Percentiles rank a stretch among this genome's conserved stretches.
These are phyloP conservation scores for Yamadazyma jaroonii DNA, from an alignment of 1,139 yeast genomes.

Conservation along the genomic window DNA sequence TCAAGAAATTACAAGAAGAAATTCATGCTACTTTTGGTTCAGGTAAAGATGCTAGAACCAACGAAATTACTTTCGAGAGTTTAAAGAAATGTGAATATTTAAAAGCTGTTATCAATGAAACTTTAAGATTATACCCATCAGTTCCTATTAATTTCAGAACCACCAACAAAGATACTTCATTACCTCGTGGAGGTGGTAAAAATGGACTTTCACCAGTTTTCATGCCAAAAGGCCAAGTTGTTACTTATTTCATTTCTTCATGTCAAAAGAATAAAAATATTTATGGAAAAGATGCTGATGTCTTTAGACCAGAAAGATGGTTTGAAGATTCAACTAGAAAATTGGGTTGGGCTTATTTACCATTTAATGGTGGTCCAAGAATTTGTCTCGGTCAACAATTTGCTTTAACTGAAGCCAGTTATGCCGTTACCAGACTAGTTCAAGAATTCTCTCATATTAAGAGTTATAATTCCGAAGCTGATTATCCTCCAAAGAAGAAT, in stretches of 20 bases:
- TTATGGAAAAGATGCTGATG: constrained; percentile 47
- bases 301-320: constrained; percentile 53
- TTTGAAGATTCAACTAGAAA: constrained; percentile 28
- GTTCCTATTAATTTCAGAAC: constrained; percentile 50
- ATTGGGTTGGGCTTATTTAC: constrained; percentile 51
- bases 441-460: constrained; percentile 26
- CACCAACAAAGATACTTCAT: constrained; percentile 43
- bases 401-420: constrained; percentile 56
- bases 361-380: constrained; percentile 62
- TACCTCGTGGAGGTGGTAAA: constrained; percentile 55
- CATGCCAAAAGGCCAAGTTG: constrained; percentile 38
- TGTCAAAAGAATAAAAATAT: constrained; percentile 37
- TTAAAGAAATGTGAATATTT: constrained; percentile 50
- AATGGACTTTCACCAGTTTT: constrained; percentile 42
- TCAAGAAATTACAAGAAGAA: constrained; percentile 35
- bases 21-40: constrained; percentile 32
- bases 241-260: constrained; percentile 36
- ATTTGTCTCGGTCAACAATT: constrained; percentile 61
- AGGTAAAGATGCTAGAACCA: constrained; percentile 22
- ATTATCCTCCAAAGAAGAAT: constrained; percentile 30
- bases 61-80: constrained; percentile 38
- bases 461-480: constrained; percentile 12
- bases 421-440: constrained; percentile 39
- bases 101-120: constrained; percentile 47
- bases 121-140: constrained; percentile 50